Base-by-base conservation (phyloP, 331 rosid genomes). In the Quercus phellos region DNA sequence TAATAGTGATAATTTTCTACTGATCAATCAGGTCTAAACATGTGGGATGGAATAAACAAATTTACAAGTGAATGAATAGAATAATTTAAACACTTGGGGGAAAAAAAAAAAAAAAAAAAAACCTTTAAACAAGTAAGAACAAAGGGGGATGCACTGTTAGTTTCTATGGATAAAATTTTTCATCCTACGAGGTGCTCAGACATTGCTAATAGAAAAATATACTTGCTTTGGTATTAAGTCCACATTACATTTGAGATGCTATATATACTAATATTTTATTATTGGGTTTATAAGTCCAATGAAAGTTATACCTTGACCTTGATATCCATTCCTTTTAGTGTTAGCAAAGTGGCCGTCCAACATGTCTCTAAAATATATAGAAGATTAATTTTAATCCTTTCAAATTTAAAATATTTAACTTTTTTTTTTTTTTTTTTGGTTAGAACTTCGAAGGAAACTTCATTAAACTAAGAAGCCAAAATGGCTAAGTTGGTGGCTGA, bases 91-190 rank as follows among this genome's bases (percentile, higher is more conserved):
- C 3, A 38, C 3, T 2, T 38, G 12, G 46, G 46, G 11, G 46
- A 7, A 2, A 38, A 38, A 38, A 38, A 38, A 7, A 2, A 38
- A 38, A 38, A 38, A 38, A 38, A 35, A 38, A 24, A 8, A 21
- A 18, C 1, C 11, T 22, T 12, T 9, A 76, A 78, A 43, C 26
- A 74, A 76, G 72, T 55, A 61, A 32, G 24, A 38, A 76, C 74
- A 71, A 86, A 77, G 81, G 87, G 91, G 93, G 92, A 84, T 81
- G 89, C 73, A 89, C 89, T 82, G 81, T 84, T 83, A 24, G 1
- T 29, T 59, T 63, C 69, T 29, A 26, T 5, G 21, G 43, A 16
- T 4, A 14, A 27, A 9, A 29, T 17, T 64, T 63, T 8, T 16
- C 70, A 21, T 64, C 70, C 1, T 5, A 7, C 70, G 46, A 64